A percentile compares a stretch with the other conserved stretches of the same genome.
Conservation (phyloP, 192 early-diverging fungal genomes). For the Coemansia sp. region DNA sequence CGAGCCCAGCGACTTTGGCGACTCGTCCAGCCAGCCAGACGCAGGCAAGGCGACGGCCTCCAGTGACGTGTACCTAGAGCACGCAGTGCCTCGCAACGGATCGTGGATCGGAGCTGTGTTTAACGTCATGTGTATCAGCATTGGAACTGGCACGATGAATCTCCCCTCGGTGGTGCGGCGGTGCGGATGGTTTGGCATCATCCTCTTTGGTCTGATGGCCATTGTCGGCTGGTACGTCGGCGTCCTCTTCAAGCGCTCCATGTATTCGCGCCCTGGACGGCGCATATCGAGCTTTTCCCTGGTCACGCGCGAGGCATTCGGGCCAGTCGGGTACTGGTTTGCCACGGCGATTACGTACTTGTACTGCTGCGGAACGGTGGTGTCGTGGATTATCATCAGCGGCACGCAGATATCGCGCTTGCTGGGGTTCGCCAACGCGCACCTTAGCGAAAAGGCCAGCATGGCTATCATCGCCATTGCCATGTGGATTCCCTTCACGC, state of each 20-base stretch:
- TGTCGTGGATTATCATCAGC: conserved; percentile 76
- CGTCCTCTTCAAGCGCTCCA: conserved; percentile 68
- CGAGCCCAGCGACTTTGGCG: neutral
- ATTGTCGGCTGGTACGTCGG: conserved; percentile 77
- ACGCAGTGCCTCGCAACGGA: conserved; percentile 52
- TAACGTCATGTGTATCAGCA: conserved; percentile 74
- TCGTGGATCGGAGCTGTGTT: conserved; percentile 62
- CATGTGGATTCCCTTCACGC: conserved; percentile 77
- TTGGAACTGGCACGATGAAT: conserved; percentile 81
- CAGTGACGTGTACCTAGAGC: conserved; percentile 26
- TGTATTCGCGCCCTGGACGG: conserved; percentile 69
- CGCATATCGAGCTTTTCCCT: conserved; percentile 65
- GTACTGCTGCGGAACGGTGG: conserved; percentile 69
- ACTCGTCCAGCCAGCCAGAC: conserved; percentile 9
- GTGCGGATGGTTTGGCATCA: conserved; percentile 78
- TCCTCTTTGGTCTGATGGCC: conserved; percentile 69
- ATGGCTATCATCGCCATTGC: conserved; percentile 67
- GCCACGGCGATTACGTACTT: conserved; percentile 59
- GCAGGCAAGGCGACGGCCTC: neutral
- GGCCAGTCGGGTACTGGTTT: conserved; percentile 62
- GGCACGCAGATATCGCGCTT: conserved; percentile 70
- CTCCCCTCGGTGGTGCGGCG: conserved; percentile 75
- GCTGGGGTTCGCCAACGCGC: conserved; percentile 44
- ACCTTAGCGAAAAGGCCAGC: conserved; percentile 60
- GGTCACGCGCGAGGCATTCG: conserved; percentile 73